phyloP scores from a whole-genome alignment of 1,284 basidiomycete species.

The Coniferiporia sulphurascens region DNA sequence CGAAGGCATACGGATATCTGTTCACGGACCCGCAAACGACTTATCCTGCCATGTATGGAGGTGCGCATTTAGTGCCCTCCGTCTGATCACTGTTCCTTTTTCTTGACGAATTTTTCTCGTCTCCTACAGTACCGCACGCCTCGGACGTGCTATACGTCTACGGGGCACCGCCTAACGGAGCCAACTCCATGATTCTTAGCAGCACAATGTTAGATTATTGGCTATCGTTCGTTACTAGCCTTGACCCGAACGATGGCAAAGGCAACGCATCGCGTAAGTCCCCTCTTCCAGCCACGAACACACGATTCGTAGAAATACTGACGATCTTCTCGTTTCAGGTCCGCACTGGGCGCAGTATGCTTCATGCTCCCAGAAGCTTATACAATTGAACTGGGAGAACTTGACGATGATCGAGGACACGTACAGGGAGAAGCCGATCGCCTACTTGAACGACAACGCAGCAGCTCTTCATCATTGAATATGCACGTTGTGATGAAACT shows the following conservation, averaged over 20 bases:
- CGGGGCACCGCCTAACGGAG: conserved; percentile 25
- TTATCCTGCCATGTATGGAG: conserved; percentile 29
- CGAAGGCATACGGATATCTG: conserved; percentile 42
- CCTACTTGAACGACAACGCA: conserved; percentile 32
- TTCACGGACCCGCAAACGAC: conserved; percentile 41
- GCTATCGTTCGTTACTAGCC: conserved; percentile 45
- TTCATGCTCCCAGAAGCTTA: conserved; percentile 22
- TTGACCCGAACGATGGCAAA: conserved; percentile 45
- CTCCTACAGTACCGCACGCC: conserved; percentile 33
- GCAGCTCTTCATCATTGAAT: conserved; percentile 20
- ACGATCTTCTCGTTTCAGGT: conserved; percentile 23
- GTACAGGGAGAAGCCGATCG: conserved; percentile 32
- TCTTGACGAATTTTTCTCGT: no score
- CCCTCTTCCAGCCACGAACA: neutral
- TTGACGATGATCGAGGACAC: conserved; percentile 34
- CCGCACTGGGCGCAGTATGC: conserved; percentile 34
- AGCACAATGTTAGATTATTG: conserved; percentile 44
- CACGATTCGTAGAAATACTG: no score
- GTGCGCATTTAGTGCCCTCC: neutral
- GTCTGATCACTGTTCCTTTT: no score
- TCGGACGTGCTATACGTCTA: conserved; percentile 40
- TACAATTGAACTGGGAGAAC: conserved; percentile 36
- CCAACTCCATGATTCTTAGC: conserved; percentile 30
- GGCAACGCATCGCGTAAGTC: conserved; percentile 26
- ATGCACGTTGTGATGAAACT: no score